Base-by-base conservation (phyloP, 352 stramenopile species). In the Globisporangium heterothallicum region DNA sequence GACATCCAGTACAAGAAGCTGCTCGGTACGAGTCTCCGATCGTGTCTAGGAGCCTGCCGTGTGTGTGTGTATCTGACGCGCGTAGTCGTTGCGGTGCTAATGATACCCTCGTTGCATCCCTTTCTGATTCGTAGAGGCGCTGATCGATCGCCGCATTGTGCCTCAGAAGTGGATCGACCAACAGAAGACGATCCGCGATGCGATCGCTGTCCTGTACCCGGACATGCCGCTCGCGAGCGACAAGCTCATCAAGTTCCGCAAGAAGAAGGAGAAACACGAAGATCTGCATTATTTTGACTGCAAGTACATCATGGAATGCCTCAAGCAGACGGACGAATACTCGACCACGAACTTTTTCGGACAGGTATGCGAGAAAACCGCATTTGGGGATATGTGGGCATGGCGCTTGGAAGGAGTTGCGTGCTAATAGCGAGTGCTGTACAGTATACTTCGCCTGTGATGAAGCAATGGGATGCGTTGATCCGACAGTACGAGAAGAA, bases 1-100 rank as follows among this genome's bases (percentile, higher is more conserved):
- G 79, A 91, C 62, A 84, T 91, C 54, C 72, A 84, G 53, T 86
- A 87, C 67, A 78, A 79, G 46, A 83, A 88, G 64, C 73, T 91
- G 8, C 63, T 91, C 21, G 79, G 79, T 91, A 67, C 26, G 68
- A 9, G 7, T 14, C 10, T 38, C 13, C 26, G 30, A 6, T 35
- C 21, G 7, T 18, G 8, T 10, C n/a, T 4, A 2, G 7, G n/a
- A 35, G 21, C 16, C 16, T 18, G 25, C 4, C 19, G 9, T 38
- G n/a, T 42, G 26, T n/a, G n/a, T 16, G 27, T 35, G 22, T 3
- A 6, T 13, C 45, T 51, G 9, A 51, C 27, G 26, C 9, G 1
- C 21, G 0, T 25, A n/a, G n/a, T n/a, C n/a, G n/a, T n/a, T n/a
- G n/a, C n/a, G n/a, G n/a, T n/a, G n/a, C n/a, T n/a, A n/a, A n/a